These are phyloP conservation scores for Ustulina deusta DNA, from an alignment of 2,329 filamentous ascomycete species.

Conservation along the genomic window DNA sequence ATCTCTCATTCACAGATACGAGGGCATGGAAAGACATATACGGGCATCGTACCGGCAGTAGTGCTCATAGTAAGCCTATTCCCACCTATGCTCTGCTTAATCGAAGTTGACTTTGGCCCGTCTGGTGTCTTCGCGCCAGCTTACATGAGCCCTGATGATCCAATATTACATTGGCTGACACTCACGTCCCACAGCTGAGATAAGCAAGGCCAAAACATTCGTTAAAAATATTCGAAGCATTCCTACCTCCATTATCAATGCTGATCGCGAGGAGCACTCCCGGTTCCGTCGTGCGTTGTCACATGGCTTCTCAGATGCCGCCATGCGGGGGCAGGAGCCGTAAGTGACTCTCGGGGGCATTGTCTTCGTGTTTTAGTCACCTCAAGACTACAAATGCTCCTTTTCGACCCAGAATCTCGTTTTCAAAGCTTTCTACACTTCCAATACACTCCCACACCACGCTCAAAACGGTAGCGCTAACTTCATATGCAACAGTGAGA, in stretches of 20 bases:
- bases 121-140: background rate
- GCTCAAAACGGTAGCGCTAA: background rate
- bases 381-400: background rate
- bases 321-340: constrained; percentile 50
- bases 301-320: constrained; percentile 49
- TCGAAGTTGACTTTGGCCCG: background rate
- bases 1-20: constrained; percentile 50
- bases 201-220: constrained; percentile 43
- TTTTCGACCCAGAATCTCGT: background rate
- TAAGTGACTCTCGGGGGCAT: background rate
- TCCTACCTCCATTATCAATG: constrained; percentile 48
- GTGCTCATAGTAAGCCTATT: constrained; percentile 35
- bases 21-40: constrained; percentile 53
- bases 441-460: background rate
- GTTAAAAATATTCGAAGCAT: constrained; percentile 36
- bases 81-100: no score
- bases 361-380: no score
- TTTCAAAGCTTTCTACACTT: background rate
- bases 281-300: constrained; percentile 48
- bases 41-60: constrained; percentile 47
- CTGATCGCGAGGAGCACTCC: constrained; percentile 48
- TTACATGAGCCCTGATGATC: background rate
- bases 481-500: constrained; percentile 32
- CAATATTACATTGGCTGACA: background rate
- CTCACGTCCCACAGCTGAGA: constrained; percentile 39